Base-by-base conservation (phyloP, 306 rosid species). In the Inga laurina region DNA sequence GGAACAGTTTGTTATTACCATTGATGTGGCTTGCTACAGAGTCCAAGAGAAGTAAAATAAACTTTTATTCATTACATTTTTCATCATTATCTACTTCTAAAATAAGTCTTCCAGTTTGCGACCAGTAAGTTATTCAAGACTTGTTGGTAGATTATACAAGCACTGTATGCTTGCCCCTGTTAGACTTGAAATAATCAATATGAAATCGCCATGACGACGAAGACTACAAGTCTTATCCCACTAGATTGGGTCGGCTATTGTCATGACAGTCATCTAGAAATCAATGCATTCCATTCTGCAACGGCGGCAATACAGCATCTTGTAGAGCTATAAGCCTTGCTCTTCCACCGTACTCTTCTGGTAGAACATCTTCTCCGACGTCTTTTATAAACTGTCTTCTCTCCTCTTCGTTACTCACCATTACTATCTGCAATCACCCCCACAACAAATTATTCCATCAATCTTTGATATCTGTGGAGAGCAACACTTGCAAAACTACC, bases 271-370 rank as follows among this genome's bases (percentile, higher is more conserved):
- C 74, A 66, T n/a, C 65, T 8, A 8, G 52, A 37, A 74, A 59
- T 85, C 67, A 83, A 81, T 44, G 69, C 37, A 75, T 61, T 91
- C 85, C 92, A 80, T 56, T 87, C 65, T 87, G 84, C 66, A 74
- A n/a, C 3, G 89, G 79, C 41, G 86, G 73, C 73, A 88, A 66
- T 48, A 76, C 81, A 79, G 86, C 93, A 75, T 94, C 97, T 88
- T 94, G 97, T 39, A 96, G 15, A 19, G 93, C 80, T 61, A 78
- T 82, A 74, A 83, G 85, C 86, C 90, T 90, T 83, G 97, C 95
- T 84, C 51, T 82, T 77, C 99, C 99, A 30, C 99, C 99, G 71
- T 96, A 92, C 78, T 89, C 94, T 82, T 84, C 90, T 18, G 99
- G 97, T 82, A 96, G 81, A 79, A 74, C 81, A 32, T 94, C 98